Percentiles rank a stretch among this genome's conserved stretches.
phyloP scores from a whole-genome alignment of 2,329 filamentous ascomycete species.

The Phialophora chinensis region DNA sequence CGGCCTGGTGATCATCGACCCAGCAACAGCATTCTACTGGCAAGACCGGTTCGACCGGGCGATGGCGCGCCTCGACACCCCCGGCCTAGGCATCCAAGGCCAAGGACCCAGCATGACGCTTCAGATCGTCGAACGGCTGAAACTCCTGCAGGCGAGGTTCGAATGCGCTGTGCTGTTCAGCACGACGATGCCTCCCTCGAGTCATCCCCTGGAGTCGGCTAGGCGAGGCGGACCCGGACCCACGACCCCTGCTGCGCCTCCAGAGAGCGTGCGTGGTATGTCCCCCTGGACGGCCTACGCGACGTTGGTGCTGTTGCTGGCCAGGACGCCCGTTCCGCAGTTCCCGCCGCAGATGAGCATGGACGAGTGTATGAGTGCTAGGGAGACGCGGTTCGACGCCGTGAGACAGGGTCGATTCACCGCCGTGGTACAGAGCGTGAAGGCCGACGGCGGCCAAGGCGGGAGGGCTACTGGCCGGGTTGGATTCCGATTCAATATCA shows the following conservation, averaged over 20 bases:
- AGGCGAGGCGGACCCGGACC: slow-evolving; percentile 14
- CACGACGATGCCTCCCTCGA: slow-evolving; percentile 30
- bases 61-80: slow-evolving; percentile 48
- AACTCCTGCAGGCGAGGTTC: slow-evolving; percentile 47
- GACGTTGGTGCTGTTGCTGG: slow-evolving; percentile 47
- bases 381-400: slow-evolving; percentile 45
- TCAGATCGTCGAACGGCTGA: slow-evolving; percentile 40
- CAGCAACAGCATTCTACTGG: slow-evolving; percentile 62
- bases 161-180: slow-evolving; percentile 50
- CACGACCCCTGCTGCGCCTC: slow-evolving; percentile 8
- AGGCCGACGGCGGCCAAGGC: neutral
- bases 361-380: slow-evolving; percentile 45
- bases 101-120: slow-evolving; percentile 8
- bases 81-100: slow-evolving; percentile 36
- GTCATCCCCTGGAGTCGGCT: slow-evolving; percentile 22
- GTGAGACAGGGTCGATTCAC: slow-evolving; percentile 37
- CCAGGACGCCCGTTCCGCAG: slow-evolving; percentile 45
- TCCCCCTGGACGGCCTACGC: slow-evolving; percentile 50
- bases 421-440: slow-evolving; percentile 6
- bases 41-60: slow-evolving; percentile 56
- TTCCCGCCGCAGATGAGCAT: slow-evolving; percentile 46
- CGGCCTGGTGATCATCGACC: slow-evolving; percentile 61
- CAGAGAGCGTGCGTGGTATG: slow-evolving; percentile 31
- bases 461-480: neutral
- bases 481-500: slow-evolving; percentile 25